Base-by-base conservation (phyloP, 1,139 yeast genomes). In the Hansenula anomala region DNA sequence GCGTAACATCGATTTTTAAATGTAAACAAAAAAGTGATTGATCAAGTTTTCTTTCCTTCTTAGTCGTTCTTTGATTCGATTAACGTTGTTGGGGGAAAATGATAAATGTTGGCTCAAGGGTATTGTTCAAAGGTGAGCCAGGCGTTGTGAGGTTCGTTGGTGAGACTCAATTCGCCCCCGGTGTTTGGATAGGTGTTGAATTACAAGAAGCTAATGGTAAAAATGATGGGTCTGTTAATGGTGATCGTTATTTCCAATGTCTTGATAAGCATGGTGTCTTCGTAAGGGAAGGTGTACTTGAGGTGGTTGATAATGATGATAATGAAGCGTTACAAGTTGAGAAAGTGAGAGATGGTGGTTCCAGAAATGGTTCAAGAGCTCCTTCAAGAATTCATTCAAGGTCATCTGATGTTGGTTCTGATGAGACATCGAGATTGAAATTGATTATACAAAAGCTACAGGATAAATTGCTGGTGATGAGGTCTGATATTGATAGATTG, bases 161-260 rank as follows among this genome's bases (percentile, higher is more conserved):
- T 0, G 42, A 52, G 19, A 77, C 87, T 0, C 50, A 71, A 36
- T 81, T 81, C 61, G 79, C 86, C 4, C 63, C 71, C 0, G 89
- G 88, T 0, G 40, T 51, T 11, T 90, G 97, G 97, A 67, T 80
- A 12, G 97, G 97, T 0, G 69, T 90, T 4, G 88, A 82, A 51
- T 67, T 88, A 28, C 77, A 74, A 24, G 63, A 64, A 13, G 75
- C 83, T 0, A 55, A 54, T 0, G 97, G 97, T 1, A 85, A 81
- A 59, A 88, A 90, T 52, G 76, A 89, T 52, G 97, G 97, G 0
- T 63, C 80, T 2, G 76, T 89, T 1, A 67, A 77, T 23, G 94
- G 87, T 0, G 61, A 63, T 0, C 50, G 66, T 34, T 87, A 89
- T 58, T 90, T 90, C 49, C 60, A 67, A 2, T 73, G 83, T 43